Conservation (phyloP, 2,329 filamentous ascomycete genomes). For the Claviceps pusilla region DNA sequence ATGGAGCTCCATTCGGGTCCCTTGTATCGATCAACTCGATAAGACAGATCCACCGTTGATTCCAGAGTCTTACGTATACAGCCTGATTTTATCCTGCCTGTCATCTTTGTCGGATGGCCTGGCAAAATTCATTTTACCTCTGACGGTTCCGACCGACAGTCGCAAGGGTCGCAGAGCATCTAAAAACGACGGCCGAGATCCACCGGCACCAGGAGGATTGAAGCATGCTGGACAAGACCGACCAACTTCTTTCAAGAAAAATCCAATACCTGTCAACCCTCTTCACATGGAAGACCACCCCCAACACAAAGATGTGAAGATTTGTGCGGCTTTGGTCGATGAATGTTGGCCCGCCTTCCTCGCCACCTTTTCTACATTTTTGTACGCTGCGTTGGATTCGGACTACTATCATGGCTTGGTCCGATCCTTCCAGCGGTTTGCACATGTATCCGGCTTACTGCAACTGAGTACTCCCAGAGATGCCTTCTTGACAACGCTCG, state of each 20-base stretch:
- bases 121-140: slow-evolving; percentile 80
- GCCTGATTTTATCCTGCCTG: slow-evolving; percentile 74
- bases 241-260: slow-evolving; percentile 55
- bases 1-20: slow-evolving; percentile 77
- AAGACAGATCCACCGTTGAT: slow-evolving; percentile 71
- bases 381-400: slow-evolving; percentile 80
- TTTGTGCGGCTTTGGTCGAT: slow-evolving; percentile 70
- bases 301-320: slow-evolving; percentile 53
- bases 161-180: slow-evolving; percentile 35
- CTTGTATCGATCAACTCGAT: slow-evolving; percentile 87
- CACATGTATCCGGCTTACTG: slow-evolving; percentile 82
- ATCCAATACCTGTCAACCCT: slow-evolving; percentile 72
- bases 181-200: slow-evolving; percentile 30
- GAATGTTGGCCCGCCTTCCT: slow-evolving; percentile 92
- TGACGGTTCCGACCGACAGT: slow-evolving; percentile 67
- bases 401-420: slow-evolving; percentile 90
- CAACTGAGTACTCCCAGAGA: slow-evolving; percentile 76
- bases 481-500: slow-evolving; percentile 84
- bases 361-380: slow-evolving; percentile 86
- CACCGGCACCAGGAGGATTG: slow-evolving; percentile 20
- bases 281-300: slow-evolving; percentile 60
- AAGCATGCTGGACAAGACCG: slow-evolving; percentile 33
- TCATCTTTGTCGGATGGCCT: slow-evolving; percentile 82
- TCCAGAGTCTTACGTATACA: slow-evolving; percentile 90
- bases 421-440: slow-evolving; percentile 84